Base-by-base conservation (phyloP, 1,284 basidiomycete species). In the Ceratobasidium sp. region DNA sequence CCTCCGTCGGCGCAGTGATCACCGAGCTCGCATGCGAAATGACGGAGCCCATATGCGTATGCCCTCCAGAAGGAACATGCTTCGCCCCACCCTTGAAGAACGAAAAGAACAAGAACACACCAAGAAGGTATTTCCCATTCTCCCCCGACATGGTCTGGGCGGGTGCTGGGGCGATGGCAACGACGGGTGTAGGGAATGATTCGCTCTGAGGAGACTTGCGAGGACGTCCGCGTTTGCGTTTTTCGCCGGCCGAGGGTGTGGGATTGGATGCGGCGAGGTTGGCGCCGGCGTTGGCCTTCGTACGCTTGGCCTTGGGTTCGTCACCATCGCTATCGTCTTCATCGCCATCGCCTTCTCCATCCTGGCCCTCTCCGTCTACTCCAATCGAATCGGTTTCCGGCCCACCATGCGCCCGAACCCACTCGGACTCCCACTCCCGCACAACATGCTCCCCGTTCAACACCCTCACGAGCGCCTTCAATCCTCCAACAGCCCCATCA, bases 201-300 rank as follows among this genome's bases (percentile, higher is more conserved):
- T 79, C 73, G 30, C 82, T 80, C 23, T 82, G 73, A 26, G 81
- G 84, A 58, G 84, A 80, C 80, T 89, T 89, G 75, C 88, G 83
- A 44, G 92, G 91, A 32, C 92, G 82, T 4, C 91, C 91, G n/a
- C 92, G 85, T 82, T 93, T 93, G 76, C 92, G 85, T 82, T 93
- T 93, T 55, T 74, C 76, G 28, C 58, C 57, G 26, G 38, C 63
- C n/a, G 58, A 47, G 21, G 62, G 49, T n/a, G 72, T 32, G 13
- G 69, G 49, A 30, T 26, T 14, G 23, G 52, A 62, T 11, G 74
- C 38, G 32, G 63, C 26, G 28, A 62, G 43, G 43, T 57, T 47
- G 21, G 54, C 64, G 23, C 21, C 41, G 14, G 64, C 41, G 32
- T 70, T 62, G 18, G 70, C 59, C 18, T 64, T 61, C 16, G 66